A percentile compares a stretch with the other conserved stretches of the same genome.
These are phyloP conservation scores for Urochloa ruziziensis DNA, from an alignment of 176 grass and related monocot genomes.

Conservation along the genomic window DNA sequence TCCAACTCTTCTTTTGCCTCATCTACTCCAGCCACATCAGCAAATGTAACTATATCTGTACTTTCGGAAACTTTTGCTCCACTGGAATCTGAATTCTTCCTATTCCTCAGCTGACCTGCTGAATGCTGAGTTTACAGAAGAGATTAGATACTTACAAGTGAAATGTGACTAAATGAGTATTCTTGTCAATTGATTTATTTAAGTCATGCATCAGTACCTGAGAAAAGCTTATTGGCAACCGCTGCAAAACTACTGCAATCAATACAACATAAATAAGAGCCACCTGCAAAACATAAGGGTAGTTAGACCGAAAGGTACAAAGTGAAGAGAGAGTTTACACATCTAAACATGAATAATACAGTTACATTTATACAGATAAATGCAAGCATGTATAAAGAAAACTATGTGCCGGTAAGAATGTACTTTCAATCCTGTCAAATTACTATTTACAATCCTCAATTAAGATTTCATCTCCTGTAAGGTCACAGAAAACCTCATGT, in stretches of 20 bases:
- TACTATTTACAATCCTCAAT: not conserved
- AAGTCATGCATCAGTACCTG: slow-evolving; percentile 52
- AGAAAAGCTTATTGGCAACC: slow-evolving; percentile 83
- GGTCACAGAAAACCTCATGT: not conserved
- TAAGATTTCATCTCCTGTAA: slow-evolving; percentile 1
- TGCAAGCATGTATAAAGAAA: slow-evolving; percentile 9
- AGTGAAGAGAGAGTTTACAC: not conserved
- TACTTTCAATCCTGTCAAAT: not conserved
- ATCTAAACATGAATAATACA: not conserved
- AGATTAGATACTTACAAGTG: slow-evolving; percentile 25
- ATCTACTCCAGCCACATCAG: slow-evolving; percentile 98
- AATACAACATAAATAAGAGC: slow-evolving; percentile 93
- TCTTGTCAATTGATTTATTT: slow-evolving; percentile 7
- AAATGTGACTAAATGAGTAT: not conserved
- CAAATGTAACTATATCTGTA: slow-evolving; percentile 85
- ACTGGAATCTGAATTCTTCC: slow-evolving; percentile 65
- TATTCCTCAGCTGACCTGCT: slow-evolving; percentile 82
- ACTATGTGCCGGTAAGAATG: not conserved
- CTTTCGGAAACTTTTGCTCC: slow-evolving; percentile 71
- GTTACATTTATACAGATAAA: not conserved
- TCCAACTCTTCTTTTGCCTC: slow-evolving; percentile 99
- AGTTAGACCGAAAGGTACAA: slow-evolving; percentile 14
- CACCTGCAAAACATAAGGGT: slow-evolving; percentile 62
- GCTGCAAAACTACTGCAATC: slow-evolving; percentile 84
- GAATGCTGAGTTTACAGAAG: slow-evolving; percentile 68